Evolutionary conservation across 176 grass and related monocot genomes (phyloP).

Genomic region (Oryza coarctata): DNA sequence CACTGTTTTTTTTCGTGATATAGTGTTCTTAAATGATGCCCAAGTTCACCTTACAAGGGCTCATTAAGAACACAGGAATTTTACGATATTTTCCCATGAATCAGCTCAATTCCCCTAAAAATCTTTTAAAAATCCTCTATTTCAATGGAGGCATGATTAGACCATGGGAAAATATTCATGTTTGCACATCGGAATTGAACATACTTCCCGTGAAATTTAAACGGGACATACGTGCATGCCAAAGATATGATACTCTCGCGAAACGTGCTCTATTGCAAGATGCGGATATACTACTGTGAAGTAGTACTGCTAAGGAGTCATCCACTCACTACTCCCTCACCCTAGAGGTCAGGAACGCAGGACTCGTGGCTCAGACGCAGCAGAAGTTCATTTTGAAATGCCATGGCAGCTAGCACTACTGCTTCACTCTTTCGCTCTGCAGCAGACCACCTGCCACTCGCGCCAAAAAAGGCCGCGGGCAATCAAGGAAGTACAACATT

Average conservation of each 20-base stretch:
- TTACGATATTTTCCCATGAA: too few relatives aligned
- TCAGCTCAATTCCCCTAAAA: too few relatives aligned
- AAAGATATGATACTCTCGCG: not conserved
- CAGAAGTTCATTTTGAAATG: not conserved
- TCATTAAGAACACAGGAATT: too few relatives aligned
- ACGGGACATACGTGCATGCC: not conserved
- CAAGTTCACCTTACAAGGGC: not conserved
- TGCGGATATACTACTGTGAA: not conserved
- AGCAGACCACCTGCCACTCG: not conserved
- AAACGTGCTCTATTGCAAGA: not conserved
- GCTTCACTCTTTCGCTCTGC: not conserved
- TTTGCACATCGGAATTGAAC: not conserved
- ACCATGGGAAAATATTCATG: not conserved
- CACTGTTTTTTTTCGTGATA: not conserved
- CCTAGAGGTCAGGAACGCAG: not conserved
- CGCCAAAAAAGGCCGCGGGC: not conserved
- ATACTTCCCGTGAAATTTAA: not conserved
- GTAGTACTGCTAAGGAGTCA: not conserved
- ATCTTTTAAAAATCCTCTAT: too few relatives aligned
- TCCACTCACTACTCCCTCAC: too few relatives aligned
- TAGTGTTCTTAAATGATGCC: not conserved
- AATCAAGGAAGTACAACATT: not conserved
- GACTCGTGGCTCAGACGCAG: not conserved
- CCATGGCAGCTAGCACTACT: not conserved
- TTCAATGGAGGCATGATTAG: too few relatives aligned